Evolutionary conservation across 129 eudicot species (phyloP).

Genomic region (Saposhnikovia divaricata): DNA sequence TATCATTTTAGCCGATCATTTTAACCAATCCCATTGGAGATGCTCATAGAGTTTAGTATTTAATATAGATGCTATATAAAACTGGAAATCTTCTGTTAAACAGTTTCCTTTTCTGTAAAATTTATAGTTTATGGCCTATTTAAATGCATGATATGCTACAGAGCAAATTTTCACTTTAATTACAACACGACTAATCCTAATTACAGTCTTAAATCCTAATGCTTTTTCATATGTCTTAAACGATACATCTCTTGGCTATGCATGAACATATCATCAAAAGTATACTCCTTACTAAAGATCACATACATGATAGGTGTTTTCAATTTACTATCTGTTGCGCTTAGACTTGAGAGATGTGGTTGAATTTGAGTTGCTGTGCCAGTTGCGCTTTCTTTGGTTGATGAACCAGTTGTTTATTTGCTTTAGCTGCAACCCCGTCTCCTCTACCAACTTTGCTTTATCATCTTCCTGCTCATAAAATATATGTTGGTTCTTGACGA

Average conservation of each 20-base stretch:
- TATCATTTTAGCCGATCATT: no score
- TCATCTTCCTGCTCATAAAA: slow-evolving; percentile 68
- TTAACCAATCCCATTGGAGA: no score
- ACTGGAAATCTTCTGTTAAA: neutral
- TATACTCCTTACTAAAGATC: no score
- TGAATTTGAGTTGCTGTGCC: slow-evolving; percentile 91
- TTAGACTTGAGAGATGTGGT: slow-evolving; percentile 73
- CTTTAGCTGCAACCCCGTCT: slow-evolving; percentile 90
- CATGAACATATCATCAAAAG: no score
- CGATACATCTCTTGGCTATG: no score
- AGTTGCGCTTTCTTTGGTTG: slow-evolving; percentile 92
- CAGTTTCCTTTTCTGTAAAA: neutral
- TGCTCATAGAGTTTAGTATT: no score
- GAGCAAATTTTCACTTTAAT: neutral
- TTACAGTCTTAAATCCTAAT: neutral
- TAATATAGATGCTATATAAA: no score
- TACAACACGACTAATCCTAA: neutral
- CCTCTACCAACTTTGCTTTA: slow-evolving; percentile 92
- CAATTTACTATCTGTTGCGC: slow-evolving; percentile 54
- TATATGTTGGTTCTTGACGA: neutral
- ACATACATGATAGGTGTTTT: no score
- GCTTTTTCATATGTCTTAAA: neutral
- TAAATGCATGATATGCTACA: neutral
- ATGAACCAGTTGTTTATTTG: slow-evolving; percentile 98
- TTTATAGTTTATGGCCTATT: neutral